Conservation (phyloP, 495 filamentous ascomycete genomes). For the Daldinia grandis region DNA sequence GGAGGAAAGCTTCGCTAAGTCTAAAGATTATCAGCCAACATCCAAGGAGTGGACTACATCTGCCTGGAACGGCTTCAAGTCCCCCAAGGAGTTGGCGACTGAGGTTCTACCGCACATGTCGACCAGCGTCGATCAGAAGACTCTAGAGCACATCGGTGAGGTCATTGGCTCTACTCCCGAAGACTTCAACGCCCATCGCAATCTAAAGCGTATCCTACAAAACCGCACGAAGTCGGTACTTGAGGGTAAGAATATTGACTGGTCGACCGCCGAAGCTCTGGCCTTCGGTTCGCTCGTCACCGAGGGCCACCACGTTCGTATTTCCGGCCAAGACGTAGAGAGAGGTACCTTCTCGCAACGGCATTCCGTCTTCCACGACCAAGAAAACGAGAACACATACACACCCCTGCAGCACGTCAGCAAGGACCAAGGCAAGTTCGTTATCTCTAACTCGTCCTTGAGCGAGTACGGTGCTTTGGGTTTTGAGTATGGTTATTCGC, state of each 20-base stretch:
- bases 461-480: conserved; percentile 95
- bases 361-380: conserved; percentile 96
- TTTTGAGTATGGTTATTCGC: conserved; percentile 98
- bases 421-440: conserved; percentile 90
- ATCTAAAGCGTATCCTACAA: conserved; percentile 94
- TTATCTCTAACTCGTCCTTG: conserved; percentile 96
- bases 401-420: conserved; percentile 90
- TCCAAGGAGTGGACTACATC: conserved; percentile 98
- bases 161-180: conserved; percentile 79
- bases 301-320: conserved; percentile 95
- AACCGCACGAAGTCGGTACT: conserved; percentile 90
- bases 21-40: conserved; percentile 95
- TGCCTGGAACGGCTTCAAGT: conserved; percentile 99
- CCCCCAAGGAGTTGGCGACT: conserved; percentile 93
- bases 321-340: conserved; percentile 98
- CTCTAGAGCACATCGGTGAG: conserved; percentile 79
- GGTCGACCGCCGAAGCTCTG: conserved; percentile 95
- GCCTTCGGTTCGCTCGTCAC: conserved; percentile 90
- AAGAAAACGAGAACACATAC: conserved; percentile 90
- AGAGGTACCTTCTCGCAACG: conserved; percentile 99
- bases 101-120: conserved; percentile 93
- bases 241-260: conserved; percentile 95
- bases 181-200: conserved; percentile 87
- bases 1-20: conserved; percentile 93
- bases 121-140: conserved; percentile 76